Evolutionary conservation across 2,329 filamentous ascomycete species (phyloP).

Genomic region (Fusarium algeriense): DNA sequence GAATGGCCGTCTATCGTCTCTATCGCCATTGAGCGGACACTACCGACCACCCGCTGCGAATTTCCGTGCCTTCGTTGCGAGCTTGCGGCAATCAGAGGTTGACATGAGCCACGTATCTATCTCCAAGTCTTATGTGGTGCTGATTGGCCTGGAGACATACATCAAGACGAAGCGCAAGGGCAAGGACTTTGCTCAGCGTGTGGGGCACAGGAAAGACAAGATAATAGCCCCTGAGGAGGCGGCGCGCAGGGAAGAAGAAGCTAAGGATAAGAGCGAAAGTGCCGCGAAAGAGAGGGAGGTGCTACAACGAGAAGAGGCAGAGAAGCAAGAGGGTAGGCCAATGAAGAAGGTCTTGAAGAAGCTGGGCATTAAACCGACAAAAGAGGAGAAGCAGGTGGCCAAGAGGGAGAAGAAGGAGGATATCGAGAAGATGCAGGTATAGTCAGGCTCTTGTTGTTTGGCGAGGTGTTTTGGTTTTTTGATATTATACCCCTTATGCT

Average conservation of each 20-base stretch:
- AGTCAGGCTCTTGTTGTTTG: not conserved
- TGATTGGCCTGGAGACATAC: constrained; percentile 87
- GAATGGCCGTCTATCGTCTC: constrained; percentile 78
- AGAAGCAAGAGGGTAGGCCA: constrained; percentile 54
- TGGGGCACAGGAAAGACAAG: constrained; percentile 68
- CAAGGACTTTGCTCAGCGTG: constrained; percentile 65
- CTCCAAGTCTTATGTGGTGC: constrained; percentile 82
- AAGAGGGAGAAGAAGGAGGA: constrained; percentile 40
- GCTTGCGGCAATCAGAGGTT: constrained; percentile 77
- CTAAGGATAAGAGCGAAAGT: constrained; percentile 71
- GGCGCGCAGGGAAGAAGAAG: constrained; percentile 67
- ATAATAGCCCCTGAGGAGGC: constrained; percentile 71
- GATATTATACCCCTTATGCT: constrained; percentile 32
- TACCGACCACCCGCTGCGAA: constrained; percentile 87
- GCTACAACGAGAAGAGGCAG: constrained; percentile 54
- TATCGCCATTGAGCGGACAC: constrained; percentile 81
- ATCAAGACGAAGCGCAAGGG: constrained; percentile 74
- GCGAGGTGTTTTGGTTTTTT: constrained; percentile 9
- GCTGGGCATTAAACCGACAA: constrained; percentile 52
- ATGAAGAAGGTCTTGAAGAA: constrained; percentile 56
- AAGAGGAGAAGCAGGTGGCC: constrained; percentile 41
- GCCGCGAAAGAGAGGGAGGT: constrained; percentile 64
- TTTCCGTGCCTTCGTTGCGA: constrained; percentile 84
- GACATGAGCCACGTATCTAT: constrained; percentile 85
- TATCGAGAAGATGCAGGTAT: constrained; percentile 19